Evolutionary conservation across 2,329 filamentous ascomycete genomes (phyloP).

Genomic region (Fusarium dlaminii): DNA sequence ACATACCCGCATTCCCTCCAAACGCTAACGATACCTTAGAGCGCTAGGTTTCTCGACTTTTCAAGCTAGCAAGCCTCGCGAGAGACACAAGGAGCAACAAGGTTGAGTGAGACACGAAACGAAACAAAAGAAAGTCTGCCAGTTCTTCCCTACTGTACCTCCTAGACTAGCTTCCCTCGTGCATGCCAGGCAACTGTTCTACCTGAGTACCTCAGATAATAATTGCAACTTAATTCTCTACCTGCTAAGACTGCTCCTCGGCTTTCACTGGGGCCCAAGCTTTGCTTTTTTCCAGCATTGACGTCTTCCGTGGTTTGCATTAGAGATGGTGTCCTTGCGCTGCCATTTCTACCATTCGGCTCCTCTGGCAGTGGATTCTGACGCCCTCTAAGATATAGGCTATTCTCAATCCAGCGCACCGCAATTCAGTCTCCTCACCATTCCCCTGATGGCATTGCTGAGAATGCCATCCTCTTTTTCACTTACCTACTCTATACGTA

Average conservation of each 20-base stretch:
- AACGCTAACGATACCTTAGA: slow-evolving; percentile 4
- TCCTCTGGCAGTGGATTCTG: slow-evolving; percentile 3
- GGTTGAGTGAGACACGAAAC: slow-evolving; percentile 28
- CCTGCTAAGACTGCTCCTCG: neutral
- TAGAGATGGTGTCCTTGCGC: slow-evolving; percentile 1
- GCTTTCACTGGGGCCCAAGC: neutral
- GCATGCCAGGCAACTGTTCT: neutral
- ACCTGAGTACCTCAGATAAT: neutral
- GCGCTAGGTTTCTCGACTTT: neutral
- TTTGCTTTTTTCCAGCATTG: slow-evolving; percentile 3
- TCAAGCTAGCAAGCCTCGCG: slow-evolving; percentile 31
- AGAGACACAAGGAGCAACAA: slow-evolving; percentile 15
- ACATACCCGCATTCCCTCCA: slow-evolving; percentile 27
- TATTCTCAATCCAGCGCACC: slow-evolving; percentile 25
- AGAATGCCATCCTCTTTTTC: slow-evolving; percentile 20
- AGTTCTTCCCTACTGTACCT: neutral
- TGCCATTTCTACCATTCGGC: neutral
- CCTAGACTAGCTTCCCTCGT: neutral
- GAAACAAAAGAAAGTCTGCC: slow-evolving; percentile 19
- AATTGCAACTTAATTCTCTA: neutral
- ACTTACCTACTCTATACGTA: neutral
- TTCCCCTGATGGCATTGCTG: slow-evolving; percentile 22
- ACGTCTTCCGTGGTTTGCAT: slow-evolving; percentile 5
- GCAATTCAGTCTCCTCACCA: slow-evolving; percentile 2
- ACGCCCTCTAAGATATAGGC: slow-evolving; percentile 4